Percentiles rank a stretch among this genome's conserved stretches.
Conservation (phyloP, 2,329 filamentous ascomycete genomes). For the Fusarium gaditjirri region DNA sequence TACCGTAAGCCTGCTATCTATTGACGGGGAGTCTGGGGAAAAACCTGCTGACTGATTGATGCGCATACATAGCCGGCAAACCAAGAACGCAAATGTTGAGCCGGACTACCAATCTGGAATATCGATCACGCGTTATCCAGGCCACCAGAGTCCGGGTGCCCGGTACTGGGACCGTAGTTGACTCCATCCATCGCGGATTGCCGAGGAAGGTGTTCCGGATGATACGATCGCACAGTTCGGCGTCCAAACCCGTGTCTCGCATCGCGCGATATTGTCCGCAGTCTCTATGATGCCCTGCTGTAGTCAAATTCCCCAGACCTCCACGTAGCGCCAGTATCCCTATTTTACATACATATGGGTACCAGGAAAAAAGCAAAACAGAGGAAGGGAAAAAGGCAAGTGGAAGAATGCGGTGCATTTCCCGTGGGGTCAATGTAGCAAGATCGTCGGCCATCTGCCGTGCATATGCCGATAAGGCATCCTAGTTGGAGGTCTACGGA, state of each 20-base stretch:
- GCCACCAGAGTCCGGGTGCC: conserved; percentile 2
- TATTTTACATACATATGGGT: not conserved
- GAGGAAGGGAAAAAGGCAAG: conserved; percentile 8
- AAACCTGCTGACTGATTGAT: not conserved
- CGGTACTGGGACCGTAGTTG: not conserved
- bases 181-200: conserved; percentile 29
- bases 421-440: conserved; percentile 38
- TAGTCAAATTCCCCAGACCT: conserved; percentile 25
- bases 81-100: conserved; percentile 9
- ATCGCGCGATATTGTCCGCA: conserved; percentile 36
- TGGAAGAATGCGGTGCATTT: conserved; percentile 1
- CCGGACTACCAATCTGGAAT: conserved; percentile 5
- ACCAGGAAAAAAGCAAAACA: conserved; percentile 14
- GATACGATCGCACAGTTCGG: conserved; percentile 33
- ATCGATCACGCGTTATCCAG: conserved; percentile 36
- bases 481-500: conserved; percentile 17
- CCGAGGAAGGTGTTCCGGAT: conserved; percentile 31
- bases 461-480: conserved; percentile 46
- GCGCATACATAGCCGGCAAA: not conserved
- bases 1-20: not conserved
- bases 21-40: conserved; percentile 7
- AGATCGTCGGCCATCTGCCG: conserved; percentile 45
- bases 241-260: conserved; percentile 13
- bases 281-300: not conserved
- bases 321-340: conserved; percentile 1